These are phyloP conservation scores for Plantago ovata DNA, from an alignment of 257 asterid species.

Conservation along the genomic window DNA sequence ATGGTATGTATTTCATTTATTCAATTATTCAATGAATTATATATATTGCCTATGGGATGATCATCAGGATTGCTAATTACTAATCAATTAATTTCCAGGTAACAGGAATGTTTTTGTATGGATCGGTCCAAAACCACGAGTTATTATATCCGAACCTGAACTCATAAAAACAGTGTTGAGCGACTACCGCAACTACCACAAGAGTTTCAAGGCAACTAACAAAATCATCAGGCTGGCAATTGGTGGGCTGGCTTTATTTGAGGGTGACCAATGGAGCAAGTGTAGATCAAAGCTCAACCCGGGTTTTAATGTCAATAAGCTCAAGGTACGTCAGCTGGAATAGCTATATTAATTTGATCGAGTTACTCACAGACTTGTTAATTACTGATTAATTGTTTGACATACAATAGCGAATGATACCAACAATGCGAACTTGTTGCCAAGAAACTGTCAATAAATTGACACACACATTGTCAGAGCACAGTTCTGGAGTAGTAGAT, in stretches of 20 bases:
- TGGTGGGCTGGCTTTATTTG: constrained; percentile 14
- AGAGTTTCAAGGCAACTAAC: constrained; percentile 12
- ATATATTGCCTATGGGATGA: too few species aligned
- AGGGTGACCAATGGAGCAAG: constrained; percentile 9
- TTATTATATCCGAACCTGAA: constrained; percentile 13
- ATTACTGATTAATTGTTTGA: background rate
- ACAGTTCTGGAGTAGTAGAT: background rate
- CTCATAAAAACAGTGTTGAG: constrained; percentile 9
- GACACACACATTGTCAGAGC: background rate
- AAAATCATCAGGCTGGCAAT: constrained; percentile 1
- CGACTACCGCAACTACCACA: constrained; percentile 8
- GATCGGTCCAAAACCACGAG: constrained; percentile 21
- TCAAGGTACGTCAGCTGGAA: constrained; percentile 5
- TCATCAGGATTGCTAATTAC: too few species aligned
- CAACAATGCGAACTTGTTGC: constrained; percentile 5
- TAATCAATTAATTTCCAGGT: constrained; percentile 5
- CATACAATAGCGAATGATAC: constrained; percentile 19
- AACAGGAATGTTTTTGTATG: constrained; percentile 12
- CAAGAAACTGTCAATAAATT: constrained; percentile 9
- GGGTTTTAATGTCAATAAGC: background rate
- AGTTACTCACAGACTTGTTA: background rate
- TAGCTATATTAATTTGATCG: background rate
- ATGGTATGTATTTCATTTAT: background rate
- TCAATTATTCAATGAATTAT: too few species aligned
- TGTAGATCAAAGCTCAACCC: background rate